These are phyloP conservation scores for Rhamnella rubrinervis DNA, from an alignment of 331 rosid genomes.

Conservation along the genomic window DNA sequence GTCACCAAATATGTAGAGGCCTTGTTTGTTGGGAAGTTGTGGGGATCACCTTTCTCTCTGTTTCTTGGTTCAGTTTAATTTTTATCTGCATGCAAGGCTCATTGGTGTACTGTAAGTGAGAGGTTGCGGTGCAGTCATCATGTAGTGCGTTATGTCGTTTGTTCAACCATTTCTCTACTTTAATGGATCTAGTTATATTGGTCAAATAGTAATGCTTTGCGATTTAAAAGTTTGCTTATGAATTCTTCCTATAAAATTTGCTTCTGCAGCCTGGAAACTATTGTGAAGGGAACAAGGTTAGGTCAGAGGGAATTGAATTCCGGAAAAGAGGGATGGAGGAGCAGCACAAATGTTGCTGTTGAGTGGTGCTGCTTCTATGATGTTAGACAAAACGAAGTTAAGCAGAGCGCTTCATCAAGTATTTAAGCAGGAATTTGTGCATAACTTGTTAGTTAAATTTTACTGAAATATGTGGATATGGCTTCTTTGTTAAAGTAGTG, in stretches of 20 bases:
- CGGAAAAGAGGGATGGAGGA: conserved; percentile 4
- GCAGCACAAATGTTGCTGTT: conserved; percentile 13
- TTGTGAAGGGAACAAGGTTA: conserved; percentile 36
- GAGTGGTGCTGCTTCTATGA: conserved; percentile 33
- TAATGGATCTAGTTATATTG: neutral
- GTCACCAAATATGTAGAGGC: too few species aligned
- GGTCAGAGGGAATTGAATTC: conserved; percentile 20
- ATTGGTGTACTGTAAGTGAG: neutral
- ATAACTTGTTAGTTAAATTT: conserved; percentile 24
- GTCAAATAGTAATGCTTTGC: neutral
- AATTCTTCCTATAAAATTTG: neutral
- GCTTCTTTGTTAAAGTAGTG: conserved; percentile 20
- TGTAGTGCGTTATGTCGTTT: too few species aligned
- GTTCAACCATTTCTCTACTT: too few species aligned
- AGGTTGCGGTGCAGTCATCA: too few species aligned
- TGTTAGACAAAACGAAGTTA: conserved; percentile 16
- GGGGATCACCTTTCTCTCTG: neutral
- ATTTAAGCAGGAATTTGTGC: conserved; percentile 33
- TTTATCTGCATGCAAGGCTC: neutral
- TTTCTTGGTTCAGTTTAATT: neutral
- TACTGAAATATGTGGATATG: conserved; percentile 39
- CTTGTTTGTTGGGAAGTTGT: too few species aligned
- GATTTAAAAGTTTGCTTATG: neutral
- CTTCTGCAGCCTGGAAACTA: conserved; percentile 70
- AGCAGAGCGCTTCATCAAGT: conserved; percentile 29